A percentile compares a stretch with the other conserved stretches of the same genome.
Conservation (phyloP, 2,329 filamentous ascomycete genomes). For the Sordariomycetes sp. region DNA sequence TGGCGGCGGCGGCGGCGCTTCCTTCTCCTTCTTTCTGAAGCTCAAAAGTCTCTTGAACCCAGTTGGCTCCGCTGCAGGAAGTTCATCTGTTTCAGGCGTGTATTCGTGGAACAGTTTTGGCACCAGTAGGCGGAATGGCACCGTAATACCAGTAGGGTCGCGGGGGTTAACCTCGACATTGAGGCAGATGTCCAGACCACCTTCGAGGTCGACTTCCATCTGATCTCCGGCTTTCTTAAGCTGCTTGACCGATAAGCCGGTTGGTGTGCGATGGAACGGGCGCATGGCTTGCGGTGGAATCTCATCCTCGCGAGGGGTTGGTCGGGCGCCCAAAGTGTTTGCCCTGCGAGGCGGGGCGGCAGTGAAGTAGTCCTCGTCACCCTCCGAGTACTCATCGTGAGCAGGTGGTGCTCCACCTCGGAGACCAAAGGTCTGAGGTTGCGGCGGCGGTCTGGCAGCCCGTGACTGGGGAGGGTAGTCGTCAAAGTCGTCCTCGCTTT, state of each 20-base stretch:
- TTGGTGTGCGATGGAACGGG: constrained; percentile 61
- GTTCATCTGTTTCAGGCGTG: constrained; percentile 27
- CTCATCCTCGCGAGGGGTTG: constrained; percentile 7
- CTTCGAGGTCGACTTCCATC: constrained; percentile 68
- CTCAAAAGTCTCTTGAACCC: constrained; percentile 37
- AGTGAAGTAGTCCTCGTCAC: constrained; percentile 50
- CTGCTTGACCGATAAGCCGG: constrained; percentile 56
- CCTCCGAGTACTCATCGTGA: constrained; percentile 40
- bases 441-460: constrained; percentile 3
- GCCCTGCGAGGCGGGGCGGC: constrained; percentile 23
- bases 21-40: constrained; percentile 24
- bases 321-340: constrained; percentile 17
- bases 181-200: constrained; percentile 75
- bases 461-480: neutral
- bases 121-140: constrained; percentile 78
- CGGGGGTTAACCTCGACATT: constrained; percentile 82
- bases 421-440: constrained; percentile 18
- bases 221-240: constrained; percentile 42
- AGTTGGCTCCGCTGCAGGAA: constrained; percentile 16
- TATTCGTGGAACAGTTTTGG: constrained; percentile 63
- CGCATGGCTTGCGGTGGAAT: constrained; percentile 10
- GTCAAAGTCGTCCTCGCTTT: constrained; percentile 25
- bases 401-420: constrained; percentile 32
- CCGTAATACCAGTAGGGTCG: constrained; percentile 81
- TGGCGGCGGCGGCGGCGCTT: neutral